phyloP scores from a whole-genome alignment of 2,329 filamentous ascomycete genomes.

The Curvularia lunata region DNA sequence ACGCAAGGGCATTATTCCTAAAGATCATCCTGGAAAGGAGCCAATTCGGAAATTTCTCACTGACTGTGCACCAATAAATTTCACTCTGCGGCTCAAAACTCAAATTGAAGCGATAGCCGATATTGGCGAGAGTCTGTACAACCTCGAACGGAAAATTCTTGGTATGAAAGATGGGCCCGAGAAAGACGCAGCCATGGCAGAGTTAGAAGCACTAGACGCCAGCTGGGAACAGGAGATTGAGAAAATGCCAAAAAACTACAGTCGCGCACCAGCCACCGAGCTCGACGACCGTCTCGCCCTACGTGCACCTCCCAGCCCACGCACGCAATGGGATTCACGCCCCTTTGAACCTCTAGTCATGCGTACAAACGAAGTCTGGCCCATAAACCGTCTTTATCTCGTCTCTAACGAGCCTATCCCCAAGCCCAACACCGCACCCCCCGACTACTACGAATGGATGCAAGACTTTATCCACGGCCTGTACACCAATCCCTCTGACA shows the following conservation, averaged over 20 bases:
- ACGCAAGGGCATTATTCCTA: not conserved
- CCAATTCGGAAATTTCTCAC: conserved; percentile 7
- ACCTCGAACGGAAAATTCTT: conserved; percentile 37
- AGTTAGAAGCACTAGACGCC: conserved; percentile 46
- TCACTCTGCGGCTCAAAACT: conserved; percentile 8
- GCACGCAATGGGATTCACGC: conserved; percentile 69
- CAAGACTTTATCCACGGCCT: conserved; percentile 39
- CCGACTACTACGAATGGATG: conserved; percentile 33
- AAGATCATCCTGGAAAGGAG: conserved; percentile 15
- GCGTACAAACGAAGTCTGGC: conserved; percentile 68
- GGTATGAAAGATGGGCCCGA: conserved; percentile 27
- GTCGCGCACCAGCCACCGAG: conserved; percentile 14
- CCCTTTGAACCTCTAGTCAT: conserved; percentile 71
- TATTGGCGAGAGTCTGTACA: conserved; percentile 36
- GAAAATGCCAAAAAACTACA: conserved; percentile 12
- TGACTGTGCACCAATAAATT: conserved; percentile 8
- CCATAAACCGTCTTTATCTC: conserved; percentile 63
- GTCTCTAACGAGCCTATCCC: conserved; percentile 70
- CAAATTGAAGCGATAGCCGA: conserved; percentile 28
- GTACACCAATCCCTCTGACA: conserved; percentile 3
- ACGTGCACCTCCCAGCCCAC: conserved; percentile 26
- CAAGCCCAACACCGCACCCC: conserved; percentile 13
- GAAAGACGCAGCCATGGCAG: conserved; percentile 37
- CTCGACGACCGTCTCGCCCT: conserved; percentile 41
- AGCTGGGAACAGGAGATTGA: conserved; percentile 14